These are phyloP conservation scores for Fusarium burgessii DNA, from an alignment of 2,329 filamentous ascomycete species.

Conservation along the genomic window DNA sequence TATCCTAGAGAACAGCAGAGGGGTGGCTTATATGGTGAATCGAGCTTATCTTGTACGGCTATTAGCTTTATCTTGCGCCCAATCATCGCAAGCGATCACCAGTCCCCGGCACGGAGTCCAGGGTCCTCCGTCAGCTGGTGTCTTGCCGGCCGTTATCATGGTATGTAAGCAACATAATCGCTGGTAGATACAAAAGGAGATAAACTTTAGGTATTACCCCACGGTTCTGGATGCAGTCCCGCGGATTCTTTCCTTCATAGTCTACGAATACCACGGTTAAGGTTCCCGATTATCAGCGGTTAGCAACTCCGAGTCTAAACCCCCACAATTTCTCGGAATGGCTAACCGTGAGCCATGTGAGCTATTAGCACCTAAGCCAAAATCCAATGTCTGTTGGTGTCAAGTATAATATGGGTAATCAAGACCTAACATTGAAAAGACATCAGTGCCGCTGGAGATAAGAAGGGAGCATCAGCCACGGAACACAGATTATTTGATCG, in stretches of 20 bases:
- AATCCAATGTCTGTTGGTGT: not conserved
- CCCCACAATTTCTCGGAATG: conserved; percentile 14
- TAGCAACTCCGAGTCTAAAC: not conserved
- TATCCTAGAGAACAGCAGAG: not conserved
- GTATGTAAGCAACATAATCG: not conserved
- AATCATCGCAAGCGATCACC: not conserved
- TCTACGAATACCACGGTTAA: not conserved
- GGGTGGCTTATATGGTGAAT: not conserved
- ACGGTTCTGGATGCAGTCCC: not conserved
- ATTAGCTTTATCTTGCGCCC: not conserved
- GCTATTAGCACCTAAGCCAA: no score
- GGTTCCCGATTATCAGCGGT: conserved; percentile 1
- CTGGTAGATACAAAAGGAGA: not conserved
- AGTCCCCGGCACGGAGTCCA: not conserved
- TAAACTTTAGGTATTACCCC: not conserved
- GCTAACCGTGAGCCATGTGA: not conserved
- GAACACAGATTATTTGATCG: not conserved
- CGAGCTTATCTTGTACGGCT: not conserved
- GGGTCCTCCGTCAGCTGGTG: not conserved
- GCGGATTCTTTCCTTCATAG: not conserved
- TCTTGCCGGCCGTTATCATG: not conserved
- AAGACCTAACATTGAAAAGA: not conserved
- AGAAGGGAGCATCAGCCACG: no score
- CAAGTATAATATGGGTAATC: fast-evolving
- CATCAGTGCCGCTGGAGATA: not conserved